Evolutionary conservation across 2,329 filamentous ascomycete species (phyloP).

Genomic region (Exutisphaerella laricina): DNA sequence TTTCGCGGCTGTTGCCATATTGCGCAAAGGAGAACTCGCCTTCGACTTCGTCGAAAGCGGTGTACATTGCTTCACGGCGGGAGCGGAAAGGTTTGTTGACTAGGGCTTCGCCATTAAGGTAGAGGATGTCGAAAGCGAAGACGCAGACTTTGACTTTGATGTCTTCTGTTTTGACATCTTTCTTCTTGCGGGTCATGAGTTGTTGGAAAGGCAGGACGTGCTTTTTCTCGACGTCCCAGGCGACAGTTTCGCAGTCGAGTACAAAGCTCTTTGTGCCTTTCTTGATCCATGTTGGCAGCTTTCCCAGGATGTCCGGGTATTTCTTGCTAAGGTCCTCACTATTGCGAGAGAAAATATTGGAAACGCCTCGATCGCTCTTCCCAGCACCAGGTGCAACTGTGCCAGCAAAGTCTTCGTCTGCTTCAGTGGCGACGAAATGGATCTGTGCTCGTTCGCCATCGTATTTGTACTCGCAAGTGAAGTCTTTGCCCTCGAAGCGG

Average conservation of each 20-base stretch:
- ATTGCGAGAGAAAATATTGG: conserved; percentile 94
- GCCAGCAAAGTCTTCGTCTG: conserved; percentile 63
- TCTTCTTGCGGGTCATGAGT: conserved; percentile 95
- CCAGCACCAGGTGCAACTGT: conserved; percentile 53
- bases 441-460: conserved; percentile 98
- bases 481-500: conserved; percentile 89
- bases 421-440: conserved; percentile 85
- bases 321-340: conserved; percentile 97
- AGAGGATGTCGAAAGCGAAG: conserved; percentile 92
- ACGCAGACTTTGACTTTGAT: conserved; percentile 97
- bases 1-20: conserved; percentile 75
- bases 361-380: conserved; percentile 66
- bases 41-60: conserved; percentile 70
- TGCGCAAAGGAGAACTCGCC: conserved; percentile 91
- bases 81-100: conserved; percentile 84
- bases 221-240: conserved; percentile 91
- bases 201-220: conserved; percentile 97
- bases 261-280: conserved; percentile 89
- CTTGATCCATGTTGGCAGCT: conserved; percentile 85
- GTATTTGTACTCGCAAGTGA: conserved; percentile 99
- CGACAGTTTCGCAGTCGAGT: conserved; percentile 96
- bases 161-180: conserved; percentile 92
- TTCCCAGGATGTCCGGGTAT: conserved; percentile 89
- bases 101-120: conserved; percentile 81
- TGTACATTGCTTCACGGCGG: conserved; percentile 67